Percentiles rank a stretch among this genome's conserved stretches.
Conservation (phyloP, 2,329 filamentous ascomycete species). For the Fusarium xylarioides region DNA sequence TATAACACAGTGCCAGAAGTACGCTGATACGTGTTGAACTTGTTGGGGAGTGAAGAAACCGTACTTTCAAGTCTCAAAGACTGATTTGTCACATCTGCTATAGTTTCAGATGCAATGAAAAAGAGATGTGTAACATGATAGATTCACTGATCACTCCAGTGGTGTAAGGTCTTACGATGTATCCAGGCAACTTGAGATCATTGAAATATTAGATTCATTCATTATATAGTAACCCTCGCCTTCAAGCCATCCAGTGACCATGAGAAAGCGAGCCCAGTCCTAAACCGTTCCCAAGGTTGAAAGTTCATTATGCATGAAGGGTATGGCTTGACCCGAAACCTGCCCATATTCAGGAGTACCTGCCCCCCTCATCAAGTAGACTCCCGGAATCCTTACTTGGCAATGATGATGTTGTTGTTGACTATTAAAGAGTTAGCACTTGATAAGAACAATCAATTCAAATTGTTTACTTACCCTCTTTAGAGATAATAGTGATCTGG, state of each 20-base stretch:
- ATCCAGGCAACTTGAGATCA: background rate
- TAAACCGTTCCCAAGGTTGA: background rate
- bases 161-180: background rate
- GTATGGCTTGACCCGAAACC: conserved; percentile 17
- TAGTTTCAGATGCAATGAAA: background rate
- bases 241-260: conserved; percentile 17
- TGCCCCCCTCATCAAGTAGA: conserved; percentile 15
- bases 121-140: background rate
- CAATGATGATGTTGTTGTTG: conserved; percentile 7
- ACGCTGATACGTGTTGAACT: conserved; percentile 12
- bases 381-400: background rate
- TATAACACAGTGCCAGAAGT: conserved; percentile 45
- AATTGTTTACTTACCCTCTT: conserved; percentile 29
- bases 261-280: background rate
- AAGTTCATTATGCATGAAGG: conserved; percentile 8
- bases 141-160: background rate
- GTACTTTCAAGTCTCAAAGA: background rate
- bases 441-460: rapidly evolving
- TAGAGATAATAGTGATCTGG: conserved; percentile 43
- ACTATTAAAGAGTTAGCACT: conserved; percentile 1
- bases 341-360: conserved; percentile 17
- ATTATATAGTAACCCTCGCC: background rate
- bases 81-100: conserved; percentile 1
- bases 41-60: conserved; percentile 37
- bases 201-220: background rate